These are phyloP conservation scores for Colletotrichum truncatum DNA, from an alignment of 2,329 filamentous ascomycete genomes.

Conservation along the genomic window DNA sequence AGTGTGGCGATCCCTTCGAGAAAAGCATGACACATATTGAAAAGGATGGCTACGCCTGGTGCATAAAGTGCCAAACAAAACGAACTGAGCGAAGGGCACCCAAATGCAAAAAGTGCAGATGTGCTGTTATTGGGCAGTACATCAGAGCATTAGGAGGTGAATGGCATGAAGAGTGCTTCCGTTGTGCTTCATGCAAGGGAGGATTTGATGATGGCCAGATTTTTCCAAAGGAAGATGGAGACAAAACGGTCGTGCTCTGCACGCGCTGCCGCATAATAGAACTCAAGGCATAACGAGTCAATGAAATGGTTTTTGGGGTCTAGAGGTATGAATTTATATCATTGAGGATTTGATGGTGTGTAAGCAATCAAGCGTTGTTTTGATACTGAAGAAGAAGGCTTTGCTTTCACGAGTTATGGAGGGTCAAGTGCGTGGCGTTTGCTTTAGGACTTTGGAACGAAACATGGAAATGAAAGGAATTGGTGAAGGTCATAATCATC, in stretches of 20 bases:
- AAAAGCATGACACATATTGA: conserved; percentile 79
- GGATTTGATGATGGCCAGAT: conserved; percentile 73
- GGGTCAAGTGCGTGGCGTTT: neutral
- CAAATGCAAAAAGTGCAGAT: conserved; percentile 87
- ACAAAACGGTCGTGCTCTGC: conserved; percentile 59
- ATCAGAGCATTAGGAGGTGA: conserved; percentile 88
- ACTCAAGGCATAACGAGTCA: conserved; percentile 59
- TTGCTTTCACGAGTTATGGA: neutral
- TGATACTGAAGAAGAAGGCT: neutral
- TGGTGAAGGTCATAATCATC: conserved; percentile 29
- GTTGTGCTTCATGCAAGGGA: conserved; percentile 72
- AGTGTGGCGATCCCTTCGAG: conserved; percentile 96
- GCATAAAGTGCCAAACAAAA: conserved; percentile 90
- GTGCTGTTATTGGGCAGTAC: conserved; percentile 88
- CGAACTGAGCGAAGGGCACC: conserved; percentile 88
- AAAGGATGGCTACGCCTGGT: conserved; percentile 98
- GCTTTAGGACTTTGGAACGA: neutral
- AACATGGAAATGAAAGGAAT: neutral
- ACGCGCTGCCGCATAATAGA: conserved; percentile 68
- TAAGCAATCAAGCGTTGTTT: neutral
- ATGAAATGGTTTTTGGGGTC: neutral
- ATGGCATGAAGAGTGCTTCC: conserved; percentile 95
- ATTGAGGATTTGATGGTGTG: neutral
- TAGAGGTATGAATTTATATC: neutral
- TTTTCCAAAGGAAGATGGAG: conserved; percentile 60